phyloP scores from a whole-genome alignment of 1,139 yeast genomes.

The Saccharomyces pastorianus region DNA sequence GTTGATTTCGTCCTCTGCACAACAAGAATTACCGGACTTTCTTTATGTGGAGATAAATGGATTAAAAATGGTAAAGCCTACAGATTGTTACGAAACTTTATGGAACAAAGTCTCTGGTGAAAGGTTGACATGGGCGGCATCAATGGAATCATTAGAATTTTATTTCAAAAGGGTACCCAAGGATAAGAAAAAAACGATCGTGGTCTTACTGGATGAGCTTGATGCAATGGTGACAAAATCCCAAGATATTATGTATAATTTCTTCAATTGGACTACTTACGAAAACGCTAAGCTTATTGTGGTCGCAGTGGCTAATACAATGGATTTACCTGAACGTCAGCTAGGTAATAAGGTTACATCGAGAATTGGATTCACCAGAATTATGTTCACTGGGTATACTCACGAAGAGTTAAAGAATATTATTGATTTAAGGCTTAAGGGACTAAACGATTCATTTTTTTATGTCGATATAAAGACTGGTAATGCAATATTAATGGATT shows the following conservation, averaged over 20 bases:
- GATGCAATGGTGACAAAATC: conserved; percentile 84
- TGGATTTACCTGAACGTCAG: conserved; percentile 91
- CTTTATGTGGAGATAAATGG: conserved; percentile 86
- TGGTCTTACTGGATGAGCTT: conserved; percentile 82
- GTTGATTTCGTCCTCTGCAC: conserved; percentile 40
- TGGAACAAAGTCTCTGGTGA: conserved; percentile 71
- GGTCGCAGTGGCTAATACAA: conserved; percentile 90
- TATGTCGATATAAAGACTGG: conserved; percentile 30
- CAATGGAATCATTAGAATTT: conserved; percentile 49
- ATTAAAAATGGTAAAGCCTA: conserved; percentile 73
- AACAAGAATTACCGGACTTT: conserved; percentile 49
- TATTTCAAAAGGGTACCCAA: conserved; percentile 37
- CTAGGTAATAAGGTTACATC: conserved; percentile 85
- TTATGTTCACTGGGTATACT: conserved; percentile 84
- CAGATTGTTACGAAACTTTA: conserved; percentile 71
- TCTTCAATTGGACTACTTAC: conserved; percentile 95
- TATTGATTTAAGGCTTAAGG: conserved; percentile 60
- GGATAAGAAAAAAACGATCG: conserved; percentile 40
- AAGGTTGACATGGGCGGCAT: conserved; percentile 54
- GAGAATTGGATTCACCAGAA: conserved; percentile 78
- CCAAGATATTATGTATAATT: conserved; percentile 87
- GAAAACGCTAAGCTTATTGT: conserved; percentile 72
- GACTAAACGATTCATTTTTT: conserved; percentile 37
- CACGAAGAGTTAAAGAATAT: conserved; percentile 70
- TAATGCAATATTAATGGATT: conserved; percentile 24